A percentile compares a stretch with the other conserved stretches of the same genome.
phyloP scores from a whole-genome alignment of 2,329 filamentous ascomycete species.

The Colletotrichum costaricense region DNA sequence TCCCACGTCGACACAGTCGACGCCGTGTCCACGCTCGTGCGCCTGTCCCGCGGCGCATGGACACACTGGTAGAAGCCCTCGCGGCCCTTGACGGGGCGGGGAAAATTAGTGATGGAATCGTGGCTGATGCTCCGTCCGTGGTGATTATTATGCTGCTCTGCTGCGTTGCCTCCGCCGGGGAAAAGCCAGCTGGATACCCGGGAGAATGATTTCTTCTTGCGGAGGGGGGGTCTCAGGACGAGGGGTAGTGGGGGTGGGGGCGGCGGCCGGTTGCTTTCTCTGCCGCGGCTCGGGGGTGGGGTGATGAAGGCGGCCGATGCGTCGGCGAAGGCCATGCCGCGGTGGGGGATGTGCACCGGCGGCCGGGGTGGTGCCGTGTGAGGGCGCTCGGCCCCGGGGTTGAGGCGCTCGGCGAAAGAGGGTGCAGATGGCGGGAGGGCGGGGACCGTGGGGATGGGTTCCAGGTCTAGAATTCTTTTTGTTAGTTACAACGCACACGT shows the following conservation, averaged over 20 bases:
- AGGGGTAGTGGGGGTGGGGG: constrained; percentile 64
- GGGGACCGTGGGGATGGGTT: constrained; percentile 67
- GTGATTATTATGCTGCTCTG: constrained; percentile 43
- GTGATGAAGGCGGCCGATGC: constrained; percentile 45
- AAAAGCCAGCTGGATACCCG: constrained; percentile 71
- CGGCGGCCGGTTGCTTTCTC: constrained; percentile 55
- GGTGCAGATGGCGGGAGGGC: constrained; percentile 67
- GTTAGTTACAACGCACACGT: constrained; percentile 21
- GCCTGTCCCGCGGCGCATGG: constrained; percentile 46
- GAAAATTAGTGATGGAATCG: constrained; percentile 66
- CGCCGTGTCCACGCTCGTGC: constrained; percentile 57
- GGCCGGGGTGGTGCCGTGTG: constrained; percentile 48
- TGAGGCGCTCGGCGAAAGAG: constrained; percentile 68
- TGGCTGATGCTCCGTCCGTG: constrained; percentile 52
- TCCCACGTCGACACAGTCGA: constrained; percentile 64
- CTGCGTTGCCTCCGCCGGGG: constrained; percentile 47
- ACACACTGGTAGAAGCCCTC: constrained; percentile 72
- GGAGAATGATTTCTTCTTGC: constrained; percentile 76
- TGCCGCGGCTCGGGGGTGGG: constrained; percentile 41
- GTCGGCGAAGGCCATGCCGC: constrained; percentile 44
- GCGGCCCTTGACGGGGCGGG: constrained; percentile 59
- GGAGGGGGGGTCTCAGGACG: constrained; percentile 67
- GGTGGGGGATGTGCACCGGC: constrained; percentile 46
- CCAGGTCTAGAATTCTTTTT: constrained; percentile 49
- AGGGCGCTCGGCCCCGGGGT: constrained; percentile 52